These are phyloP conservation scores for Candida sojae DNA, from an alignment of 1,139 yeast species.

Conservation along the genomic window DNA sequence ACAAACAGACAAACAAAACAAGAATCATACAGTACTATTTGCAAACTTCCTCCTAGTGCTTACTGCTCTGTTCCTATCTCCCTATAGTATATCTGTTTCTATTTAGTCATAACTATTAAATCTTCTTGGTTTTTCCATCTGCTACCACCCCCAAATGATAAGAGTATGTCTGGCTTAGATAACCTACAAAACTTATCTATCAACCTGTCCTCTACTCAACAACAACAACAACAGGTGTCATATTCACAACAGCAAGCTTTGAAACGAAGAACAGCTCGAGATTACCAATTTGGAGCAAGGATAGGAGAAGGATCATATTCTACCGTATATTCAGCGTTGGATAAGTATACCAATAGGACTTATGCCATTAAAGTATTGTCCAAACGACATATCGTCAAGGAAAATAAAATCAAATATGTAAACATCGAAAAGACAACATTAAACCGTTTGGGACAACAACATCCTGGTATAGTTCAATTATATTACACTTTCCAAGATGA, in stretches of 20 bases:
- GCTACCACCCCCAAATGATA: background rate
- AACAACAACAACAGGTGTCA: conserved; percentile 5
- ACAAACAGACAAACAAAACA: background rate
- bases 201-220: conserved; percentile 2
- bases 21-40: background rate
- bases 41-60: background rate
- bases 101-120: background rate
- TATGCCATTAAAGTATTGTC: conserved; percentile 77
- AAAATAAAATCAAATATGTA: conserved; percentile 77
- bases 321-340: conserved; percentile 71
- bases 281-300: conserved; percentile 70
- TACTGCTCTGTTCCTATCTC: background rate
- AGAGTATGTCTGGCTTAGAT: conserved; percentile 2
- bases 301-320: conserved; percentile 85
- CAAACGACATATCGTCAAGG: conserved; percentile 73
- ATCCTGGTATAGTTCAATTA: conserved; percentile 67
- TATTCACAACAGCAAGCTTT: conserved; percentile 2
- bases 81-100: background rate
- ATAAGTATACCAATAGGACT: conserved; percentile 53
- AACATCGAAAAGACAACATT: conserved; percentile 77
- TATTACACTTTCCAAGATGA: conserved; percentile 83
- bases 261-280: conserved; percentile 51
- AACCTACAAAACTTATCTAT: conserved; percentile 5
- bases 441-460: conserved; percentile 67
- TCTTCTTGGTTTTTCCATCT: background rate